These are phyloP conservation scores for Graphium sp. DNA, from an alignment of 2,329 filamentous ascomycete species.

Conservation along the genomic window DNA sequence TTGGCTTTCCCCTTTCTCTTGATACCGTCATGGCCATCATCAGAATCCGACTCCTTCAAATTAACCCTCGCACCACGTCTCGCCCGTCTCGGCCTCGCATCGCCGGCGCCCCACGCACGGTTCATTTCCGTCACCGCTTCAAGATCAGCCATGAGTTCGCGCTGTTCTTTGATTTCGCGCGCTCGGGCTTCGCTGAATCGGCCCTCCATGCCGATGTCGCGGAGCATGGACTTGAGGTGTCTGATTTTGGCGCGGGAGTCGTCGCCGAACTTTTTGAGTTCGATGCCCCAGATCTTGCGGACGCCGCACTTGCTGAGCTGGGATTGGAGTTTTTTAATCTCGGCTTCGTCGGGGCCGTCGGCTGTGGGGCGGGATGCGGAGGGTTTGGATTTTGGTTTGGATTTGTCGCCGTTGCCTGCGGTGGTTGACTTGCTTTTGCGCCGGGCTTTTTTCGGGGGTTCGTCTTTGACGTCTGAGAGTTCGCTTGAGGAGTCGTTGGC, in stretches of 20 bases:
- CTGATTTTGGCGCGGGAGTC: conserved; percentile 65
- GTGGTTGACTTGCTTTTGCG: conserved; percentile 5
- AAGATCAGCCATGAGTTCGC: conserved; percentile 72
- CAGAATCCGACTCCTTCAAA: conserved; percentile 5
- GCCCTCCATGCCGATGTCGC: conserved; percentile 73
- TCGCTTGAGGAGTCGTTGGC: no score
- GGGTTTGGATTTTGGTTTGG: conserved; percentile 3
- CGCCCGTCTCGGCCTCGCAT: conserved; percentile 21
- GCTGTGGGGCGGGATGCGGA: conserved; percentile 1
- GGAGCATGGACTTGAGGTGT: conserved; percentile 64
- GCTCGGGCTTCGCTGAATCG: conserved; percentile 77
- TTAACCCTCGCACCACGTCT: conserved; percentile 12
- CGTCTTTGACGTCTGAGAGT: conserved; percentile 3
- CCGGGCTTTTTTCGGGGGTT: conserved; percentile 5
- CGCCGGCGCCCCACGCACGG: conserved; percentile 51
- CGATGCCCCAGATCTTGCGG: conserved; percentile 77
- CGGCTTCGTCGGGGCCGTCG: conserved; percentile 38
- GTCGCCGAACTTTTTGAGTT: conserved; percentile 58
- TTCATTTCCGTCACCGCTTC: conserved; percentile 74
- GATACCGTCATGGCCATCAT: conserved; percentile 8
- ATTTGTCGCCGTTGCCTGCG: conserved; percentile 6
- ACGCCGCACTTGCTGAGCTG: conserved; percentile 83
- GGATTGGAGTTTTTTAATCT: conserved; percentile 77
- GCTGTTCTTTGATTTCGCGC: conserved; percentile 67
- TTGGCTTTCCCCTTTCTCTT: conserved; percentile 15